Evolutionary conservation across 371 early-diverging fungal species (phyloP), one percentile per base, ranked within the genome.

Genomic region (Sporodiniella umbellata): DNA sequence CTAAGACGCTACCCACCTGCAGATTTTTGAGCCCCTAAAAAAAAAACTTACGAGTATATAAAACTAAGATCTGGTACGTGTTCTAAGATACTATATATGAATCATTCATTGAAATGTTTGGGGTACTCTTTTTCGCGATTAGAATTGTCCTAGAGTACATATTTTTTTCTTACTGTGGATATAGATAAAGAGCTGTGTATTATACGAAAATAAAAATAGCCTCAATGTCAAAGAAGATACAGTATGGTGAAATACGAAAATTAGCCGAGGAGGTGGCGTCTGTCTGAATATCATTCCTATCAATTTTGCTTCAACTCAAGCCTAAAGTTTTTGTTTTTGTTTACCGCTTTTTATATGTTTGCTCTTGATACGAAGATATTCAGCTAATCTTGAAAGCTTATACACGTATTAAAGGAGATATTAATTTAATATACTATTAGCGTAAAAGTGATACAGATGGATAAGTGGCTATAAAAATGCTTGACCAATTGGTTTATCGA

Each of bases 241-340:
- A 44, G 45, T 44, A 7, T n/a, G n/a, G n/a, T n/a, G 22, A 4
- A 44, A 44, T 28, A 28, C 10, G 30, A 28, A 28, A 28, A 10
- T 10, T 28, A 10, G 30, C 10, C 30, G 30, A 28, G 4, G 30
- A 28, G 30, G 30, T 10, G 45, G 45, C 22, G 30, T 44, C 45
- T 44, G 45, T 44, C 45, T 44, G 45, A 44, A 44, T 25, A 26
- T 44, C 45, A 44, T 44, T 44, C 30, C 45, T 44, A 44, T 26
- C 26, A 26, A 44, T 44, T 44, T 44, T 44, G 14, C 45, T 44
- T 44, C 28, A 44, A 44, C 45, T 44, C 45, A 44, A 28, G 45
- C 28, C 45, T 24, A 26, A 28, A 44, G 6, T 22, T 44, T 44
- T 28, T 44, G 45, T 44, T 44, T 44, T 44, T 17, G 15, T 44